phyloP scores from a whole-genome alignment of 306 rosid genomes.

The Glycyrrhiza uralensis region DNA sequence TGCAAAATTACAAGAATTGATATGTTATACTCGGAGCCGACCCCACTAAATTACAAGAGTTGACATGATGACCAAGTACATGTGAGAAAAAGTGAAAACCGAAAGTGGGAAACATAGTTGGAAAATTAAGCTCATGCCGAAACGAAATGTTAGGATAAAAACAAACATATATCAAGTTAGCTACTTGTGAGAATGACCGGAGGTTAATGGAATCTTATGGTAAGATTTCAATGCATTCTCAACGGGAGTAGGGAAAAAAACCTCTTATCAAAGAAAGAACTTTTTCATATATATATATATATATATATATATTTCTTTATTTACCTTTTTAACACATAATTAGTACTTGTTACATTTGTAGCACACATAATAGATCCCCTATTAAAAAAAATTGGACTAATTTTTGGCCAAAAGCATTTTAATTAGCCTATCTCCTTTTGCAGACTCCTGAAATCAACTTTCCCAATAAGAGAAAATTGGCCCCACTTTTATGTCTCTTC shows the following conservation, averaged over 20 bases:
- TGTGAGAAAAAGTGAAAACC: slow-evolving; percentile 14
- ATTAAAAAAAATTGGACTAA: too few species aligned
- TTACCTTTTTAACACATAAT: too few species aligned
- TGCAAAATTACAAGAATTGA: not conserved
- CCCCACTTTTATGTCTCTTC: too few species aligned
- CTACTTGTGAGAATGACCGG: not conserved
- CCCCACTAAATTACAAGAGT: slow-evolving; percentile 20
- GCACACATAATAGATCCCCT: too few species aligned
- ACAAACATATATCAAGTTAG: slow-evolving; percentile 22
- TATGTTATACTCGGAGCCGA: not conserved
- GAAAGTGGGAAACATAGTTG: slow-evolving; percentile 34
- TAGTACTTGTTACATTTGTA: too few species aligned
- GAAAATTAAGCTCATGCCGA: slow-evolving; percentile 32
- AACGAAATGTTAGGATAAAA: slow-evolving; percentile 24
- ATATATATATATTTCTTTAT: not conserved
- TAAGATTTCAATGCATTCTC: slow-evolving; percentile 23
- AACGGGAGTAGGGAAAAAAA: not conserved
- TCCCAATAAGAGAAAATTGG: too few species aligned
- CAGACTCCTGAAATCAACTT: too few species aligned
- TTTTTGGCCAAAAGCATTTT: too few species aligned
- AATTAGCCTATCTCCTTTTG: too few species aligned
- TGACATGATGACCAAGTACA: slow-evolving; percentile 18
- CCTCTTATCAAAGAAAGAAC: not conserved
- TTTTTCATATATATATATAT: not conserved
- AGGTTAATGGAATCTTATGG: slow-evolving; percentile 4